Conservation (phyloP, 768 basidiomycete species). For the Tephrocybe sp. region DNA sequence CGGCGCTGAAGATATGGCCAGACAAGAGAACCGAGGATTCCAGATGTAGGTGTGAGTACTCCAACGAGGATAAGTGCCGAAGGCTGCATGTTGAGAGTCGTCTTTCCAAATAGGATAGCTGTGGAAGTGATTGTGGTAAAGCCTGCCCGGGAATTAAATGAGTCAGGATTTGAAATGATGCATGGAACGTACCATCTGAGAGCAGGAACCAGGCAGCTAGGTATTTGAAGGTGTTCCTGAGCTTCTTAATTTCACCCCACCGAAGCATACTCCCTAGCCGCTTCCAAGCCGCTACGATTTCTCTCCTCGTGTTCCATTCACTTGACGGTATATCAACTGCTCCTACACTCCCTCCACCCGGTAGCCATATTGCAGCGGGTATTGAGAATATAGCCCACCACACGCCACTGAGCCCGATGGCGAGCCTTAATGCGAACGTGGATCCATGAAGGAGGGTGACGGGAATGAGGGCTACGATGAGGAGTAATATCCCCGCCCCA, state of each 20-base stretch:
- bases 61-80: constrained; percentile 80
- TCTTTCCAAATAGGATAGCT: constrained; percentile 91
- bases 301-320: constrained; percentile 45
- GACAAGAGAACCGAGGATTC: constrained; percentile 81
- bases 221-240: constrained; percentile 86
- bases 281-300: constrained; percentile 74
- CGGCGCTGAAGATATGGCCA: constrained; percentile 76
- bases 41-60: constrained; percentile 71
- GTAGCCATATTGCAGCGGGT: constrained; percentile 77
- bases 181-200: constrained; percentile 69
- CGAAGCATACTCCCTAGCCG: constrained; percentile 73
- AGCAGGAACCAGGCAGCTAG: constrained; percentile 94
- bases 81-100: constrained; percentile 76
- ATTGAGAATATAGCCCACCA: constrained; percentile 89
- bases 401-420: constrained; percentile 80
- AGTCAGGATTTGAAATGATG: neutral
- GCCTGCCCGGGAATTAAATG: constrained; percentile 38
- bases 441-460: constrained; percentile 73
- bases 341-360: constrained; percentile 33
- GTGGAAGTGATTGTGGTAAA: constrained; percentile 94
- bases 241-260: constrained; percentile 67
- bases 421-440: constrained; percentile 76
- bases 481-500: constrained; percentile 73
- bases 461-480: constrained; percentile 76
- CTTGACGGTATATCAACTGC: constrained; percentile 16